Conservation (phyloP, 495 filamentous ascomycete species). For the Recurvomyces mirabilis region DNA sequence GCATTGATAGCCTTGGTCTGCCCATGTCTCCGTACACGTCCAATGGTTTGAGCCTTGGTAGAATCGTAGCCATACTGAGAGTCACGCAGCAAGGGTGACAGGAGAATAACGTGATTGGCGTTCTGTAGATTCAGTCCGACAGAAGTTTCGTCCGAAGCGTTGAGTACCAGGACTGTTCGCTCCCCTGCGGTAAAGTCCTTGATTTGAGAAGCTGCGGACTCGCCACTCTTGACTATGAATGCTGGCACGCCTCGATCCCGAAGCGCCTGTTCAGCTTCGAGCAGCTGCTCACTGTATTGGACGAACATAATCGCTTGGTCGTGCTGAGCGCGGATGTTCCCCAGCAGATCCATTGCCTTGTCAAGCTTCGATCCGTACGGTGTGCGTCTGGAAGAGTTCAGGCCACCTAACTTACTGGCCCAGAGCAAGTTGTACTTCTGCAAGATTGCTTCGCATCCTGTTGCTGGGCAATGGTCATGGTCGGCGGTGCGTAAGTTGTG, state of each 20-base stretch:
- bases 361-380: conserved; percentile 25
- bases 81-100: conserved; percentile 46
- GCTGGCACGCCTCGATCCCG: conserved; percentile 26
- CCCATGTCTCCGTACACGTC: conserved; percentile 54
- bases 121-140: conserved; percentile 63
- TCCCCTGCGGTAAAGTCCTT: conserved; percentile 34
- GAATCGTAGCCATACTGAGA: conserved; percentile 48
- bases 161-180: conserved; percentile 53
- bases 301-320: conserved; percentile 36
- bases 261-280: conserved; percentile 29
- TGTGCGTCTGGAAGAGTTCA: conserved; percentile 1
- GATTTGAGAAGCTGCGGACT: conserved; percentile 29
- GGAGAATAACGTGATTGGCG: conserved; percentile 70
- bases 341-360: conserved; percentile 20
- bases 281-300: conserved; percentile 22
- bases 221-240: conserved; percentile 24
- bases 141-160: conserved; percentile 50
- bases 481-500: no score
- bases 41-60: conserved; percentile 59
- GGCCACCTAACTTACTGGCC: conserved; percentile 15
- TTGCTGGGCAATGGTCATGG: no score
- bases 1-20: conserved; percentile 56
- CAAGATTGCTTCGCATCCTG: no score
- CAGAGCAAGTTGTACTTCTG: no score
- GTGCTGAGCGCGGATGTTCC: conserved; percentile 13